Evolutionary conservation across 106 monocot species (phyloP).

Genomic region (Dactylorhiza incarnata): DNA sequence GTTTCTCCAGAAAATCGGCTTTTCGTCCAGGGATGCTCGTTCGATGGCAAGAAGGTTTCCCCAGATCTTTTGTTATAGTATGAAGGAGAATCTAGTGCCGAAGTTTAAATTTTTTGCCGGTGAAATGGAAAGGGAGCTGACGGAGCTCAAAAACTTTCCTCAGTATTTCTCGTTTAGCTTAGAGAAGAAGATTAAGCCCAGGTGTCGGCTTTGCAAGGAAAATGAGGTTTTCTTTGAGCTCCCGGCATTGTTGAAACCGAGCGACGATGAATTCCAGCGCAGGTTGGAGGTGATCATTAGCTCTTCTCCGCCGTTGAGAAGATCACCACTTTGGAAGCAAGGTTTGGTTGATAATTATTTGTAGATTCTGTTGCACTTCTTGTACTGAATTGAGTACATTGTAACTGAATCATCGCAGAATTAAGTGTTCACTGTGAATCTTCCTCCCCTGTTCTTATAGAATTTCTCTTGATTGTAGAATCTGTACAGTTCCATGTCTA

Average conservation of each 20-base stretch:
- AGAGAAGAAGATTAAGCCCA: constrained; percentile 52
- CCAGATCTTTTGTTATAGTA: constrained; percentile 61
- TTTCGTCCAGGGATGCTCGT: constrained; percentile 19
- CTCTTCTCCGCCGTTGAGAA: constrained; percentile 47
- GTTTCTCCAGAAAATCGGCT: constrained; percentile 31
- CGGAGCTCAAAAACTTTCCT: constrained; percentile 62
- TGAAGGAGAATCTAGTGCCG: constrained; percentile 60
- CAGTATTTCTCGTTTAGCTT: constrained; percentile 86
- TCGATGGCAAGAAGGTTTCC: constrained; percentile 73
- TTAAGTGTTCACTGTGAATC: not conserved
- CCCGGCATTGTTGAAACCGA: constrained; percentile 55
- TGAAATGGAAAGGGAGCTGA: constrained; percentile 55
- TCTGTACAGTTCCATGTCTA: not conserved
- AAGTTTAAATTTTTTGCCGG: constrained; percentile 47
- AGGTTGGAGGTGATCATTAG: constrained; percentile 41
- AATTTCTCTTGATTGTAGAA: not conserved
- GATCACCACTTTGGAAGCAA: constrained; percentile 52
- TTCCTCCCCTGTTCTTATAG: not conserved
- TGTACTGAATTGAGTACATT: not conserved
- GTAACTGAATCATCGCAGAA: not conserved
- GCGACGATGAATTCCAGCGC: constrained; percentile 34
- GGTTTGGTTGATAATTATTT: constrained; percentile 16
- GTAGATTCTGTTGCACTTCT: not conserved
- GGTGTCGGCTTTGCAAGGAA: constrained; percentile 46
- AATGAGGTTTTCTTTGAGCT: constrained; percentile 40